Evolutionary conservation across 441 rosid species (phyloP), one percentile per base, ranked within the genome.

Genomic region (Francoa sonchifolia): DNA sequence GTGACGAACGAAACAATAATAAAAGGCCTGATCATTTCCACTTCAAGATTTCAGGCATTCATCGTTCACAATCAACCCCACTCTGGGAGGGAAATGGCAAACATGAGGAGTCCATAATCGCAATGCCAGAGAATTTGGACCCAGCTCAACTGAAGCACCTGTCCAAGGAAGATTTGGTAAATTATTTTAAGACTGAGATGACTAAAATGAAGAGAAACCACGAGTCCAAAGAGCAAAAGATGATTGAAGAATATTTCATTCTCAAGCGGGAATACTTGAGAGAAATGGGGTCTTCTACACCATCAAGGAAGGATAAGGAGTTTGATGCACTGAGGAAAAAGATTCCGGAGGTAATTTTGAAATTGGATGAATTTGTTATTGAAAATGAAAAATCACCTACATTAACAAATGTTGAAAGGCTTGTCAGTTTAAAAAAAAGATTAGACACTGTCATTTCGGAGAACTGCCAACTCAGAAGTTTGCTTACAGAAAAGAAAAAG

Each of bases 121-220:
- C 55, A 27, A 47, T 34, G 45, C 74, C 82, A 3, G 94, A 79
- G 61, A 77, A 52, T 50, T 47, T 67, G 62, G 87, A 60, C 33
- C 58, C 50, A 37, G 32, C 58, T 8, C 62, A 58, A 33, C 49
- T 87, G 17, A 66, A 18, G 13, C 72, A 72, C 65, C 36, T 79
- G 60, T 3, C 52, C 17, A 57, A 5, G 11, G 94, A 75, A 4
- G 71, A 66, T 5, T 39, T 92, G 51, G 60, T 72, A 42, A 39
- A 1, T 25, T 64, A 74, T 72, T 69, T 76, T 35, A 87, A 75
- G 66, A 21, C 39, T 14, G 92, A 83, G 75, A 78, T 92, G 84
- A 68, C 54, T 44, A 68, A 76, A 66, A 79, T 87, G 94, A 92
- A 83, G 73, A 77, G 84, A 64, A 47, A 64, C 50, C 77, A 76